phyloP scores from a whole-genome alignment of 441 rosid genomes.

The Croton setiger region DNA sequence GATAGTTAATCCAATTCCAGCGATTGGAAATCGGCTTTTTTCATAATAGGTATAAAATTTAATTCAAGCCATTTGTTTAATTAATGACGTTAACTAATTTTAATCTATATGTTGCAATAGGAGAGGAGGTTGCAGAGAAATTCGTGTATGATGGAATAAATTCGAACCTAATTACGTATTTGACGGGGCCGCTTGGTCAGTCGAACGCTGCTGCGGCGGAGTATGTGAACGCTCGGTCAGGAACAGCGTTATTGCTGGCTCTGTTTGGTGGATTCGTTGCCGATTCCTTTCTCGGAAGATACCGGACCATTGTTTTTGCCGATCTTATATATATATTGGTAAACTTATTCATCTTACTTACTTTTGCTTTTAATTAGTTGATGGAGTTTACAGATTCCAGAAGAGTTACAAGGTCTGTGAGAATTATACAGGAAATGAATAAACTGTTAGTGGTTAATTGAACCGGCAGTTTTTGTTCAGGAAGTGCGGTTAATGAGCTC shows the following conservation, averaged over 20 bases:
- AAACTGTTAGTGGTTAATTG: no score
- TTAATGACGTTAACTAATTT: background rate
- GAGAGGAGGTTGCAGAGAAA: slow-evolving; percentile 58
- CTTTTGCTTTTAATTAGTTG: background rate
- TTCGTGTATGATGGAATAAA: slow-evolving; percentile 54
- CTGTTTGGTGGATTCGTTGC: slow-evolving; percentile 60
- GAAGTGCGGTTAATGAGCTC: no score
- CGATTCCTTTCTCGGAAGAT: slow-evolving; percentile 64
- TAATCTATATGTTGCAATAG: slow-evolving; percentile 20
- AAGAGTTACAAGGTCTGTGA: no score
- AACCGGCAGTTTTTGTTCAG: no score
- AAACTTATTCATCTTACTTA: background rate
- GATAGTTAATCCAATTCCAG: slow-evolving; percentile 43
- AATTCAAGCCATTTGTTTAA: background rate
- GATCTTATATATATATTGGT: slow-evolving; percentile 53
- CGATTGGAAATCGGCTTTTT: slow-evolving; percentile 61
- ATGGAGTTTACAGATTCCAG: no score
- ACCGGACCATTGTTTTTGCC: slow-evolving; percentile 44
- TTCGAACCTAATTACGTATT: slow-evolving; percentile 51
- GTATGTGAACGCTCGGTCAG: slow-evolving; percentile 52
- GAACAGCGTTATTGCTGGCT: slow-evolving; percentile 47
- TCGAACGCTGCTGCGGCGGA: slow-evolving; percentile 61
- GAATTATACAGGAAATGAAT: no score
- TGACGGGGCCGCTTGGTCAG: slow-evolving; percentile 59
- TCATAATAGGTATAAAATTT: slow-evolving; percentile 41